Conservation (phyloP, 257 asterid species). For the Gentiana dahurica region DNA sequence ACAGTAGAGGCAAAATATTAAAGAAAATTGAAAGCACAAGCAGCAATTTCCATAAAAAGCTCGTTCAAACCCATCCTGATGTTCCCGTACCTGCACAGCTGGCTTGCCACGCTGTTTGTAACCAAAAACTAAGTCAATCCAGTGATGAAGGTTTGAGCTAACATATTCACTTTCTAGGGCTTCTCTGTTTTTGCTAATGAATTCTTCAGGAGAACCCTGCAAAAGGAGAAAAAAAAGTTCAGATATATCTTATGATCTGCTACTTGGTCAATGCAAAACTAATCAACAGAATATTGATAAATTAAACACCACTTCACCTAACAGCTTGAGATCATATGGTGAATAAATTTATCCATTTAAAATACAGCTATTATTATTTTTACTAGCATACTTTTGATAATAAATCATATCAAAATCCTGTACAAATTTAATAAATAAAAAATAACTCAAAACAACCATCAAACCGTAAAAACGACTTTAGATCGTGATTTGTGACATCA, state of each 20-base stretch:
- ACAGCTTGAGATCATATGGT: no score
- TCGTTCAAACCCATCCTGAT: neutral
- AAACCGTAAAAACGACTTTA: no score
- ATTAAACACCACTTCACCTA: no score
- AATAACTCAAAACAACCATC: no score
- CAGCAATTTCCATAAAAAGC: neutral
- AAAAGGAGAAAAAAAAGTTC: conserved; percentile 12
- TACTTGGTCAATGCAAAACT: neutral
- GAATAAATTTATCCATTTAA: no score
- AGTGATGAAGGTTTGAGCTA: conserved; percentile 95
- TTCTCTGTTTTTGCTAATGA: conserved; percentile 81
- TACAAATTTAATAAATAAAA: no score
- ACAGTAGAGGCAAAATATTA: conserved; percentile 4
- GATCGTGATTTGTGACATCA: no score
- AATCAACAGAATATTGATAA: no score
- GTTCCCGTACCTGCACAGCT: conserved; percentile 64
- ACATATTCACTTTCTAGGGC: conserved; percentile 99
- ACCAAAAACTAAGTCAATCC: conserved; percentile 97
- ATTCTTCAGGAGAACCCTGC: conserved; percentile 93
- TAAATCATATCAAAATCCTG: no score
- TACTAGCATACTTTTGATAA: no score
- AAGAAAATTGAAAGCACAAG: neutral
- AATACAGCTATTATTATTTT: no score
- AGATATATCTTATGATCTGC: neutral
- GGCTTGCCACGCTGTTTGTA: conserved; percentile 97